phyloP scores from a whole-genome alignment of 2,329 filamentous ascomycete species.

The Orbilia oligospora region DNA sequence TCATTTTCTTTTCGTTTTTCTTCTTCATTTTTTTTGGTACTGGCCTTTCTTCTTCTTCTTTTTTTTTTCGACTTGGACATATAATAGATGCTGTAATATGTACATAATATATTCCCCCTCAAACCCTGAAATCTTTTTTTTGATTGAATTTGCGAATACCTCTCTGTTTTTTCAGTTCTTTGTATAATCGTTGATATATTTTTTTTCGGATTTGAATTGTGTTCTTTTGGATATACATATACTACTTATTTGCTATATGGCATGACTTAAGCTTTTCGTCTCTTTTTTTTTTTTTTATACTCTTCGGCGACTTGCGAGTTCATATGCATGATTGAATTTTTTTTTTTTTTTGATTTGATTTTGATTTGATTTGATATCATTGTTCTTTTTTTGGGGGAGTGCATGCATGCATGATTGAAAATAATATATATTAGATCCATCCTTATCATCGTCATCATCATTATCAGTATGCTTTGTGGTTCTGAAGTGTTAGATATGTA shows the following conservation, averaged over 20 bases:
- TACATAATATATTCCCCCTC: conserved; percentile 43
- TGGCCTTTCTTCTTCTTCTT: conserved; percentile 27
- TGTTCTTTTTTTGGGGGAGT: too few relatives aligned
- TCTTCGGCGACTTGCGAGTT: background rate
- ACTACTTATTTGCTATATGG: conserved; percentile 4
- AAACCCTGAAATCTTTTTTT: background rate
- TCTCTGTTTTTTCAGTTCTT: background rate
- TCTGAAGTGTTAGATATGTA: too few relatives aligned
- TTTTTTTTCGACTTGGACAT: conserved; percentile 42
- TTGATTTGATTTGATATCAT: too few relatives aligned
- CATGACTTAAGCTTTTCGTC: too few relatives aligned
- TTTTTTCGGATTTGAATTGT: background rate
- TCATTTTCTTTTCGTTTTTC: conserved; percentile 37
- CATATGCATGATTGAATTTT: too few relatives aligned
- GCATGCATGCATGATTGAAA: too few relatives aligned
- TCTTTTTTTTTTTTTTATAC: background rate
- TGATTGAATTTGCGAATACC: conserved; percentile 23
- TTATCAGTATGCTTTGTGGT: too few relatives aligned
- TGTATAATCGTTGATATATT: background rate
- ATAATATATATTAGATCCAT: too few relatives aligned
- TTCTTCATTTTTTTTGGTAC: background rate
- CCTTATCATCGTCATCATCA: too few relatives aligned
- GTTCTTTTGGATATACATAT: background rate
- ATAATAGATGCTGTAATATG: conserved; percentile 54
- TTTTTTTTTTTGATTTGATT: too few relatives aligned